phyloP scores from a whole-genome alignment of 495 filamentous ascomycete genomes.

The Lepidopterella palustris region DNA sequence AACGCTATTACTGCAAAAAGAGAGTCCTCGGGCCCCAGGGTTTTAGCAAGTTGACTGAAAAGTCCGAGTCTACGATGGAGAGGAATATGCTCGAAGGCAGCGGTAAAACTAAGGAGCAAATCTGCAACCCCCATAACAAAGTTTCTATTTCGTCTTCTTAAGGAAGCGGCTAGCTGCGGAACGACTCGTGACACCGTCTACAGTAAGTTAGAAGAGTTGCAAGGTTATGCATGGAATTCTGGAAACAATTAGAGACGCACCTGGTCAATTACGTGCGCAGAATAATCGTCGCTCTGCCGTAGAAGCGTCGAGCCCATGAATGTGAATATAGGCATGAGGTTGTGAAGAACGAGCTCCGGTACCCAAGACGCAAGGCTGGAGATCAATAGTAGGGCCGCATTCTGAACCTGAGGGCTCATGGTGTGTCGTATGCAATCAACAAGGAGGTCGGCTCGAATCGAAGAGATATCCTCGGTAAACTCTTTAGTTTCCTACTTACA shows the following conservation, averaged over 20 bases:
- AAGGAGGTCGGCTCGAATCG: conserved; percentile 76
- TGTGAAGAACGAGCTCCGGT: conserved; percentile 85
- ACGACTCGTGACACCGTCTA: conserved; percentile 83
- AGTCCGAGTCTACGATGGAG: conserved; percentile 70
- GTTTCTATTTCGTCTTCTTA: conserved; percentile 70
- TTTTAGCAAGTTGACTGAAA: conserved; percentile 73
- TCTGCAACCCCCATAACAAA: conserved; percentile 74
- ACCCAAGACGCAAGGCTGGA: conserved; percentile 73
- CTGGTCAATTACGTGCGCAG: conserved; percentile 82
- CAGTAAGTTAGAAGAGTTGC: conserved; percentile 10
- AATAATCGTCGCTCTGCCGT: conserved; percentile 89
- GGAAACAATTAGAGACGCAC: not conserved
- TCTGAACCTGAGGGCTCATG: conserved; percentile 82
- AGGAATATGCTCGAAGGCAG: conserved; percentile 91
- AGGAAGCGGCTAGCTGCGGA: conserved; percentile 78
- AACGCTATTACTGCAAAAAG: conserved; percentile 65
- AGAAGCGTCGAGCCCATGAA: conserved; percentile 90
- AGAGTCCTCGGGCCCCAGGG: conserved; percentile 76
- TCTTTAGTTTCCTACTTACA: conserved; percentile 6
- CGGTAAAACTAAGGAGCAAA: conserved; percentile 81
- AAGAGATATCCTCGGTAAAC: conserved; percentile 49
- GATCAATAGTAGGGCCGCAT: conserved; percentile 81
- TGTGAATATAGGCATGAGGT: conserved; percentile 97
- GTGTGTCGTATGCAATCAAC: conserved; percentile 88
- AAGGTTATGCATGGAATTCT: not conserved